Evolutionary conservation across 345 rosid genomes (phyloP).

Genomic region (Kandelia obovata): DNA sequence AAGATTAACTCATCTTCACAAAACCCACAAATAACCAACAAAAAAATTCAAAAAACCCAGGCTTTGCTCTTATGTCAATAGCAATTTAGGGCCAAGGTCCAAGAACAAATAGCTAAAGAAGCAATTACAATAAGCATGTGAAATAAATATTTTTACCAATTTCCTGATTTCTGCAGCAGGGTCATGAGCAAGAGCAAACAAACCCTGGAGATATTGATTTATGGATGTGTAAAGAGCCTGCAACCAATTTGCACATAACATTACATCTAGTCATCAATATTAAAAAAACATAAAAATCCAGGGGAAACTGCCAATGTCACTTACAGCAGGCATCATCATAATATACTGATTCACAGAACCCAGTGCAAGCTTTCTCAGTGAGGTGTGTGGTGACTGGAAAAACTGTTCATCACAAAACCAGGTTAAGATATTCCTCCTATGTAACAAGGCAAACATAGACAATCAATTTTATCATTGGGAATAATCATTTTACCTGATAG

Average conservation of each 20-base stretch:
- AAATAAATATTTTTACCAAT: slow-evolving; percentile 33
- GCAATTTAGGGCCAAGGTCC: too few relatives aligned
- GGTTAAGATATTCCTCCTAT: not conserved
- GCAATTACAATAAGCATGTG: not conserved
- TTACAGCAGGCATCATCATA: slow-evolving; percentile 94
- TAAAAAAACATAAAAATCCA: slow-evolving; percentile 1
- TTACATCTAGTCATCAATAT: slow-evolving; percentile 2
- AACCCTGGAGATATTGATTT: slow-evolving; percentile 70
- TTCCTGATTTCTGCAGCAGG: slow-evolving; percentile 74
- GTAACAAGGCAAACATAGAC: not conserved
- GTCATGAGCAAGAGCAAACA: slow-evolving; percentile 82
- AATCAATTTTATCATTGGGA: not conserved
- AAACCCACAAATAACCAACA: not conserved
- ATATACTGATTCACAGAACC: slow-evolving; percentile 83
- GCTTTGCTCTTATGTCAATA: too few relatives aligned
- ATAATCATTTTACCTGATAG: slow-evolving; percentile 52
- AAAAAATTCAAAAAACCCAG: not conserved
- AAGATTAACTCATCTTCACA: too few relatives aligned
- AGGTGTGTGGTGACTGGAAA: slow-evolving; percentile 83
- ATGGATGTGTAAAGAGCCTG: slow-evolving; percentile 68
- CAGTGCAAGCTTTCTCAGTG: slow-evolving; percentile 79
- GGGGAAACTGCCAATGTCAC: slow-evolving; percentile 28
- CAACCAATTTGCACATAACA: slow-evolving; percentile 10
- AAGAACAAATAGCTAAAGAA: too few relatives aligned
- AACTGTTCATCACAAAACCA: slow-evolving; percentile 51